A percentile compares a stretch with the other conserved stretches of the same genome.
These are phyloP conservation scores for Didymella lethalis DNA, from an alignment of 2,329 filamentous ascomycete species.

Conservation along the genomic window DNA sequence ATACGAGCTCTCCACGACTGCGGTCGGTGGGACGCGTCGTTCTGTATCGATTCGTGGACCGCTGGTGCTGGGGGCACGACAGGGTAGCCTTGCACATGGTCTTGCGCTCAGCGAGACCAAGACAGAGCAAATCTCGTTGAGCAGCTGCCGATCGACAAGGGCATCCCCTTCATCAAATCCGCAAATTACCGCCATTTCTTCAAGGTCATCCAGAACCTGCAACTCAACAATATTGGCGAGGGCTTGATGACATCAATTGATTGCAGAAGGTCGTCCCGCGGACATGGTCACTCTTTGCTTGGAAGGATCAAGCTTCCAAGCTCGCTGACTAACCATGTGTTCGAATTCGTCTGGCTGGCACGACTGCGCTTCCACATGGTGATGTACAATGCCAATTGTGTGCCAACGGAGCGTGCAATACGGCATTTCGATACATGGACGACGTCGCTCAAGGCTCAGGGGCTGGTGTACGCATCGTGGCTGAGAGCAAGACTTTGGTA, in stretches of 20 bases:
- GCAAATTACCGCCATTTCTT: slow-evolving; percentile 23
- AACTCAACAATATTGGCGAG: slow-evolving; percentile 7
- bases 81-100: slow-evolving; percentile 21
- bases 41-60: slow-evolving; percentile 13
- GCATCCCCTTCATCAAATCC: slow-evolving; percentile 21
- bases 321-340: slow-evolving; percentile 5
- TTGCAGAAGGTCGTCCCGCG: slow-evolving; percentile 2
- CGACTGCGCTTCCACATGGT: slow-evolving; percentile 1
- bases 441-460: slow-evolving; percentile 11
- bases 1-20: slow-evolving; percentile 17
- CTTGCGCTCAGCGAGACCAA: slow-evolving; percentile 11
- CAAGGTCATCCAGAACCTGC: slow-evolving; percentile 5
- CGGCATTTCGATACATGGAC: background rate
- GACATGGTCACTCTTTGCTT: slow-evolving; percentile 3
- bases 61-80: slow-evolving; percentile 8
- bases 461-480: slow-evolving; percentile 8
- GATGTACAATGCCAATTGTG: background rate
- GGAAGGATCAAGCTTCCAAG: slow-evolving; percentile 1
- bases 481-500: background rate
- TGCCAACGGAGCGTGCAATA: background rate
- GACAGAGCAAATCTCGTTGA: slow-evolving; percentile 22
- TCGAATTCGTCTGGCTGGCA: slow-evolving; percentile 1
- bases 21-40: slow-evolving; percentile 13
- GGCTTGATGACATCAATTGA: slow-evolving; percentile 10
- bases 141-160: slow-evolving; percentile 17